Evolutionary conservation across 2,329 filamentous ascomycete species (phyloP).

Genomic region (Talaromyces albobiverticillius): DNA sequence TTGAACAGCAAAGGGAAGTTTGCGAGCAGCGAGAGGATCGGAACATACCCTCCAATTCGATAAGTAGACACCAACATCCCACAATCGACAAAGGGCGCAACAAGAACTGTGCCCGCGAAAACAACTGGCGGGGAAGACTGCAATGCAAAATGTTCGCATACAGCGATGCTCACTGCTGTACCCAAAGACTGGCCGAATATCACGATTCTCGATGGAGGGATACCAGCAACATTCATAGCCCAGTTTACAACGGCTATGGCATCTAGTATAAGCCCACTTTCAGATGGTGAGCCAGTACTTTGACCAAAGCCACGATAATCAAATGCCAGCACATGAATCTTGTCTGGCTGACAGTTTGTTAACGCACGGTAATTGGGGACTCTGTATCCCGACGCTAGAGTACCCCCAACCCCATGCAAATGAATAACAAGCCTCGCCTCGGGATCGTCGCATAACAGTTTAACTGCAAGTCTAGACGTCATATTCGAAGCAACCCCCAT

Average conservation of each 20-base stretch:
- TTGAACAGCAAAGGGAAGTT: slow-evolving; percentile 46
- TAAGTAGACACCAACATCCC: slow-evolving; percentile 56
- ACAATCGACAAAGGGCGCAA: slow-evolving; percentile 58
- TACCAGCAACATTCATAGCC: slow-evolving; percentile 50
- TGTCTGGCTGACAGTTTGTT: slow-evolving; percentile 48
- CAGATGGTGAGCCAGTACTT: slow-evolving; percentile 54
- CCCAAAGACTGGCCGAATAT: slow-evolving; percentile 60
- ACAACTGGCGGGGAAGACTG: slow-evolving; percentile 43
- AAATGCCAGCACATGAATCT: slow-evolving; percentile 52
- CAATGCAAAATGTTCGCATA: slow-evolving; percentile 44
- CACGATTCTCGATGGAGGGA: slow-evolving; percentile 56
- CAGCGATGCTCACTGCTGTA: slow-evolving; percentile 50
- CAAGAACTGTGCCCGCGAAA: slow-evolving; percentile 56
- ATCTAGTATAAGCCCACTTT: slow-evolving; percentile 54
- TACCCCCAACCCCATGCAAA: slow-evolving; percentile 58
- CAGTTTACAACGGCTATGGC: slow-evolving; percentile 54
- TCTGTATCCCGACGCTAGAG: slow-evolving; percentile 55
- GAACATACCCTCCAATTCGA: slow-evolving; percentile 54
- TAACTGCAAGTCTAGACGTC: slow-evolving; percentile 47
- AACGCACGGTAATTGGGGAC: slow-evolving; percentile 51
- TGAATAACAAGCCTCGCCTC: slow-evolving; percentile 51
- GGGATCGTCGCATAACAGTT: slow-evolving; percentile 49
- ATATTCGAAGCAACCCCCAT: slow-evolving; percentile 50
- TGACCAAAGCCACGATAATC: slow-evolving; percentile 62
- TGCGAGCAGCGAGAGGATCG: slow-evolving; percentile 53